Conservation (phyloP, 257 asterid species). For the Asclepias syriaca region DNA sequence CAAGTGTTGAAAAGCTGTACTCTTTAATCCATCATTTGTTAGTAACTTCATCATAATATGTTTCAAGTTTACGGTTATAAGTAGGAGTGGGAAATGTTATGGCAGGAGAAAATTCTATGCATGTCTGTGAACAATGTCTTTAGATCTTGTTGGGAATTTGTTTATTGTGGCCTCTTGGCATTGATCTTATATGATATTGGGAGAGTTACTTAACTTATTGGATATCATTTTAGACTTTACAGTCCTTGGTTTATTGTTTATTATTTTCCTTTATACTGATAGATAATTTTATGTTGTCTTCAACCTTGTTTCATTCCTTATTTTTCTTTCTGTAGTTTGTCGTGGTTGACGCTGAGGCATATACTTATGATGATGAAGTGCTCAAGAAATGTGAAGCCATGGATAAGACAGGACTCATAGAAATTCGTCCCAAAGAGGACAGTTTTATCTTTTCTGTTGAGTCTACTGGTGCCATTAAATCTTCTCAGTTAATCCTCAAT, state of each 20-base stretch:
- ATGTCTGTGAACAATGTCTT: not conserved
- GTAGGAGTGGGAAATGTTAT: not conserved
- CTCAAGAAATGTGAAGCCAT: slow-evolving; percentile 85
- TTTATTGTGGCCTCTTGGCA: not conserved
- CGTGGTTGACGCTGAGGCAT: slow-evolving; percentile 80
- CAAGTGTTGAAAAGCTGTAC: not conserved
- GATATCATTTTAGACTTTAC: not conserved
- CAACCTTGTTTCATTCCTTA: not conserved
- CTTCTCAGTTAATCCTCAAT: slow-evolving; percentile 77
- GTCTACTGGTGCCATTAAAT: slow-evolving; percentile 86
- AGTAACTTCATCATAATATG: not conserved
- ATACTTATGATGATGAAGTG: slow-evolving; percentile 91
- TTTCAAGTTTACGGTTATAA: not conserved
- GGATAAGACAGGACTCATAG: slow-evolving; percentile 78
- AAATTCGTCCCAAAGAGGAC: slow-evolving; percentile 84
- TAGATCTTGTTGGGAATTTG: not conserved
- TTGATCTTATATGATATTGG: not conserved
- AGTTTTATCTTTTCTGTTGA: slow-evolving; percentile 89
- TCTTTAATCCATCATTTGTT: not conserved
- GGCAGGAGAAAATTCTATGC: not conserved
- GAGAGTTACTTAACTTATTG: not conserved
- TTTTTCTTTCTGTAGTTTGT: slow-evolving; percentile 40
- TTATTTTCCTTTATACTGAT: not conserved
- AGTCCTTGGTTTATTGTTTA: not conserved
- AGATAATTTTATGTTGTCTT: not conserved